Evolutionary conservation across 106 monocot genomes (phyloP), one percentile per base, ranked within the genome.

Genomic region (Gastrodia elata): DNA sequence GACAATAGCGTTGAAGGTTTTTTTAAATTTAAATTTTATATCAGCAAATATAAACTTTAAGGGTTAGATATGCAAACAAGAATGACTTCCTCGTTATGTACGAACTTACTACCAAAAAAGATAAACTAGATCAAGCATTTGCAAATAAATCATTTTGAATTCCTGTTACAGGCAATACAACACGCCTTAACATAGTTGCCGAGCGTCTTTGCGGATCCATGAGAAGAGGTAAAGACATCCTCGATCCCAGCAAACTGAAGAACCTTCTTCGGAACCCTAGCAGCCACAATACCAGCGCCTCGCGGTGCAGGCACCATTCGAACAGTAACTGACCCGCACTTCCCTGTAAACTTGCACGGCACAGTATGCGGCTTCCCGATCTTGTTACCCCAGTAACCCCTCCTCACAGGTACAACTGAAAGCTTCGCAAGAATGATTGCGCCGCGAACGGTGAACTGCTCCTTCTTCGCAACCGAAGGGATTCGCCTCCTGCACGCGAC

Each of bases 371-470:
- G 87, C 80, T 72, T 67, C 43, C 90, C 87, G 30, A 90, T 90
- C 90, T 90, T 90, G 71, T 90, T 90, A 25, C 86, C 90, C 90
- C 90, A 90, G 72, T 82, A 90, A 0, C 90, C 87, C 73, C 90
- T 87, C 71, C 90, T 82, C 52, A 90, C 84, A 4, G 84, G 84
- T 6, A 84, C 39, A 38, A 84, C 80, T 20, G 84, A 84, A 14
- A 84, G 70, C 71, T 84, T 85, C 39, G 84, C 84, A n/a, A 85
- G 67, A 25, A 85, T 85, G 33, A 85, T 81, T 24, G 84, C 64
- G 4, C 84, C 80, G 1, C 80, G 35, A 33, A 84, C 77, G 4
- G 84, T 77, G n/a, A n/a, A n/a, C n/a, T n/a, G n/a, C n/a, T n/a
- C n/a, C n/a, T n/a, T n/a, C n/a, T n/a, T n/a, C n/a, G n/a, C n/a